Percentiles rank a stretch among this genome's conserved stretches.
Conservation (phyloP, 352 stramenopile genomes). For the Phytophthora cactorum region DNA sequence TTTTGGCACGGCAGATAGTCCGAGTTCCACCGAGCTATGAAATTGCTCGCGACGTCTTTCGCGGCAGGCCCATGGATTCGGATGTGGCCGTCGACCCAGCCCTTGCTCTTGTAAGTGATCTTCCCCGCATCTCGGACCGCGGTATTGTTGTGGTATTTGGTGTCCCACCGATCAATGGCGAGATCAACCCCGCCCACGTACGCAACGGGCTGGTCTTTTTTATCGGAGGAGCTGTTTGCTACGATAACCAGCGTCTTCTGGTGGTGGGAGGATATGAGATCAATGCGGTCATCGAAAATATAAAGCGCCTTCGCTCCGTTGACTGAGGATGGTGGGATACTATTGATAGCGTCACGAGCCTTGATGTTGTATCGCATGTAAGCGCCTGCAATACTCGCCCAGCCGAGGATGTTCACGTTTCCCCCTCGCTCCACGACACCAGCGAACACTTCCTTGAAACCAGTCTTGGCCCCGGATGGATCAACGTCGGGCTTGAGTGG, state of each 20-base stretch:
- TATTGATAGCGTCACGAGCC: constrained; percentile 48
- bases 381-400: constrained; percentile 45
- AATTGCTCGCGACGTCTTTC: constrained; percentile 57
- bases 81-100: constrained; percentile 57
- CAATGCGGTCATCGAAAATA: constrained; percentile 62
- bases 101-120: constrained; percentile 39
- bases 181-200: constrained; percentile 63
- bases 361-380: constrained; percentile 32
- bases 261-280: constrained; percentile 42
- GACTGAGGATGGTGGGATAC: constrained; percentile 13
- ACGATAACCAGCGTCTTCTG: constrained; percentile 55
- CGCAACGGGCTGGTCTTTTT: constrained; percentile 28
- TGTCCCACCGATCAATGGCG: constrained; percentile 61
- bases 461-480: constrained; percentile 23
- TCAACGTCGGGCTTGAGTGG: constrained; percentile 43
- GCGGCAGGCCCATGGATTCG: constrained; percentile 50
- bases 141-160: constrained; percentile 50
- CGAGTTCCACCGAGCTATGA: constrained; percentile 59
- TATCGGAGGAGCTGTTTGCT: constrained; percentile 8
- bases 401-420: constrained; percentile 51
- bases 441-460: constrained; percentile 40
- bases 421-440: constrained; percentile 37
- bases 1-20: constrained; percentile 20
- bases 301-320: constrained; percentile 28
- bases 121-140: constrained; percentile 31